A percentile compares a stretch with the other conserved stretches of the same genome.
These are phyloP conservation scores for Sporodiniella umbellata DNA, from an alignment of 371 early-diverging fungal species.

Conservation along the genomic window DNA sequence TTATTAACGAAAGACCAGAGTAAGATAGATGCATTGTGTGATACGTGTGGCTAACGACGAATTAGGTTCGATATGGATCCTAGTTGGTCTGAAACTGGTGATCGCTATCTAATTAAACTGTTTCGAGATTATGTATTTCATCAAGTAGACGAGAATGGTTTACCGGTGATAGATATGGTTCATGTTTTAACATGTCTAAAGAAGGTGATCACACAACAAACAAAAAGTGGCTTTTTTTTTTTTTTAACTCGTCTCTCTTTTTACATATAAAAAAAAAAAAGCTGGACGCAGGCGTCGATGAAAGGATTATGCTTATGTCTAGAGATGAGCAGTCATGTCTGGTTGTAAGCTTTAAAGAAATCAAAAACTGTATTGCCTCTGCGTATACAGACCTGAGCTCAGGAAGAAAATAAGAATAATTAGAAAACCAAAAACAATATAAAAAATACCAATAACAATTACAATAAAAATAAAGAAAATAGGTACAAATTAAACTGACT, in stretches of 20 bases:
- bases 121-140: slow-evolving; percentile 98
- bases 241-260: too few species aligned
- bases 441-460: too few species aligned
- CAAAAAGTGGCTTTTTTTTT: too few species aligned
- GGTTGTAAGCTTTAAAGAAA: slow-evolving; percentile 84
- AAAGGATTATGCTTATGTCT: slow-evolving; percentile 87
- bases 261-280: too few species aligned
- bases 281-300: slow-evolving; percentile 87
- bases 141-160: slow-evolving; percentile 86
- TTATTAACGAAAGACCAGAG: slow-evolving; percentile 95
- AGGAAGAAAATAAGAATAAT: slow-evolving; percentile 27
- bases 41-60: not conserved
- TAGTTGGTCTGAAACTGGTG: slow-evolving; percentile 97
- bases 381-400: slow-evolving; percentile 69
- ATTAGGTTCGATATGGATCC: slow-evolving; percentile 85
- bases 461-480: too few species aligned
- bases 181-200: slow-evolving; percentile 92
- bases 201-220: slow-evolving; percentile 74
- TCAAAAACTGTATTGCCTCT: slow-evolving; percentile 80
- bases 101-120: slow-evolving; percentile 92
- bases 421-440: slow-evolving; percentile 11
- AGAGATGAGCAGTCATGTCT: slow-evolving; percentile 90
- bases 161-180: slow-evolving; percentile 86
- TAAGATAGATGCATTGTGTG: too few species aligned
- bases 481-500: too few species aligned